Conservation (phyloP, 129 eudicot species). For the Dittrichia graveolens region DNA sequence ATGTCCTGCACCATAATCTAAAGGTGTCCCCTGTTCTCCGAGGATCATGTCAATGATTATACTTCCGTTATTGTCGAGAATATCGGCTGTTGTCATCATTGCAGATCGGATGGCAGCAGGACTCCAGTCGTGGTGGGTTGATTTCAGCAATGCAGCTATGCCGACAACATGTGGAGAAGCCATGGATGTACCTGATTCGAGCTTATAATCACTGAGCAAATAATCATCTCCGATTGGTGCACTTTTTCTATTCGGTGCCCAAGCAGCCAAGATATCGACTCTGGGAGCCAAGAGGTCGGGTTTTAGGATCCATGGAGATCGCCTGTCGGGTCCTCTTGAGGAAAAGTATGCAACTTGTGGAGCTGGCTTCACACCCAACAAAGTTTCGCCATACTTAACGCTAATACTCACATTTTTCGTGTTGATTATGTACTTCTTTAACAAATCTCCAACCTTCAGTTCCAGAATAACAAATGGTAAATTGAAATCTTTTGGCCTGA, state of each 20-base stretch:
- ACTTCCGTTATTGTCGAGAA: conserved; percentile 34
- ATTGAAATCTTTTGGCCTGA: conserved; percentile 30
- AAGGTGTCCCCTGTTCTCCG: conserved; percentile 37
- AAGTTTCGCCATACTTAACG: conserved; percentile 39
- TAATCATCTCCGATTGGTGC: conserved; percentile 41
- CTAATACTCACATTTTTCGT: conserved; percentile 37
- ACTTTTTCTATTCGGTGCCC: conserved; percentile 45
- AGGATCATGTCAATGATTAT: conserved; percentile 37
- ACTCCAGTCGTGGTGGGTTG: conserved; percentile 49
- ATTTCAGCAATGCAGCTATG: conserved; percentile 48
- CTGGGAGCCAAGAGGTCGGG: conserved; percentile 55
- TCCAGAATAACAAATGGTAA: conserved; percentile 37
- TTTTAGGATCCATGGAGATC: conserved; percentile 48
- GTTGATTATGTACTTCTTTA: conserved; percentile 37
- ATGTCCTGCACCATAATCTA: conserved; percentile 53
- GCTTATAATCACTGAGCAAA: conserved; percentile 38
- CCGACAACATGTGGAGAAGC: conserved; percentile 50
- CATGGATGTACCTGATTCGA: conserved; percentile 52
- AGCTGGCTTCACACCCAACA: conserved; percentile 43
- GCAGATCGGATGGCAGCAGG: conserved; percentile 57
- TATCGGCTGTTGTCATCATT: conserved; percentile 52
- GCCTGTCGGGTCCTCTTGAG: conserved; percentile 45
- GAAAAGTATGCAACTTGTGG: conserved; percentile 51
- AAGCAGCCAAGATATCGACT: conserved; percentile 46
- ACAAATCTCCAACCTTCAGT: conserved; percentile 20